Conservation (phyloP, 179 eudicot genomes). For the Heliamphora pulchella region DNA sequence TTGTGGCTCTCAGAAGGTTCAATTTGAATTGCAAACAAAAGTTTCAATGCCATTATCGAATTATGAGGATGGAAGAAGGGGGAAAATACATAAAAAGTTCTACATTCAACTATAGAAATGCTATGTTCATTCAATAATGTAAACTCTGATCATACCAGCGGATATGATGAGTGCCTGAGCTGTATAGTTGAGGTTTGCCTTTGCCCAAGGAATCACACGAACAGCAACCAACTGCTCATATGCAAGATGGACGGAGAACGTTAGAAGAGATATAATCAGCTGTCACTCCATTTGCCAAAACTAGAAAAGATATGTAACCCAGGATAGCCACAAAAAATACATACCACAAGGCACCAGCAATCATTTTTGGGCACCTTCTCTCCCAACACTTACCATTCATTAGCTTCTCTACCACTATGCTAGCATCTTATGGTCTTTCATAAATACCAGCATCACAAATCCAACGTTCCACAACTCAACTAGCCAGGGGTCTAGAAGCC, state of each 20-base stretch:
- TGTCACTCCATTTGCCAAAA: neutral
- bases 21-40: neutral
- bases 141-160: conserved; percentile 38
- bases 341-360: neutral
- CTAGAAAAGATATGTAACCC: neutral
- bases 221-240: conserved; percentile 44
- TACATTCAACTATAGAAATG: neutral
- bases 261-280: neutral
- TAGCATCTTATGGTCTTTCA: too few relatives aligned
- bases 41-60: neutral
- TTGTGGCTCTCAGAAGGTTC: neutral
- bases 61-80: neutral
- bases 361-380: neutral
- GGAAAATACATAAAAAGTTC: neutral
- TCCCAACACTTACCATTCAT: too few relatives aligned
- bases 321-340: neutral
- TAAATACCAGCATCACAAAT: neutral
- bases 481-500: neutral
- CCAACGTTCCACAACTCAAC: conserved; percentile 5
- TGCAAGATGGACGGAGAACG: neutral
- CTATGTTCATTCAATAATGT: neutral
- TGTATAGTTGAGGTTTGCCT: conserved; percentile 74
- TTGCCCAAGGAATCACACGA: conserved; percentile 76
- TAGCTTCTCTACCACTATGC: neutral
- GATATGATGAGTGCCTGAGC: conserved; percentile 84